A percentile compares a stretch with the other conserved stretches of the same genome.
phyloP scores from a whole-genome alignment of 495 filamentous ascomycete species.

The Penicillium fimorum region DNA sequence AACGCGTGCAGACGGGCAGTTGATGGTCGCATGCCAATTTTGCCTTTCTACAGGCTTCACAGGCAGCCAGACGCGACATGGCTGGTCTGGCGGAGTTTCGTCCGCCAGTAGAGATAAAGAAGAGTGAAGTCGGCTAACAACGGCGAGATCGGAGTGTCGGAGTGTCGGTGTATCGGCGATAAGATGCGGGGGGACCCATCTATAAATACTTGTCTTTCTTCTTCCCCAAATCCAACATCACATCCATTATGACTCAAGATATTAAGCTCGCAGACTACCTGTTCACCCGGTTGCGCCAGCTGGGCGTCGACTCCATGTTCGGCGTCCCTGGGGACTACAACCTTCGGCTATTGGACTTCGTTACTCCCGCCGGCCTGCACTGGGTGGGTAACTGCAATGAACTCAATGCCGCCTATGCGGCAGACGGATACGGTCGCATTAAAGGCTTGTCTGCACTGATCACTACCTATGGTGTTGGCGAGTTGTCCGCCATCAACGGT shows the following conservation, averaged over 20 bases:
- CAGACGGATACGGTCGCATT: slow-evolving; percentile 76
- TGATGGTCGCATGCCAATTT: slow-evolving; percentile 45
- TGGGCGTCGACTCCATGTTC: slow-evolving; percentile 66
- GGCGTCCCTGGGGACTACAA: slow-evolving; percentile 78
- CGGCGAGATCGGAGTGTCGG: slow-evolving; percentile 16
- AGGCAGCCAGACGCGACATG: slow-evolving; percentile 34
- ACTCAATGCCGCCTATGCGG: slow-evolving; percentile 80
- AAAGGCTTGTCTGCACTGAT: slow-evolving; percentile 70
- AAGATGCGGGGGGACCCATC: slow-evolving; percentile 19
- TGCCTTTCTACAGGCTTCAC: slow-evolving; percentile 42
- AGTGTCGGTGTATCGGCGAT: slow-evolving; percentile 20
- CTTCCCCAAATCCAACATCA: neutral
- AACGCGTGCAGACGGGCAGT: slow-evolving; percentile 41
- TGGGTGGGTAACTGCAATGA: slow-evolving; percentile 84
- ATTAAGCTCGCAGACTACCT: slow-evolving; percentile 57
- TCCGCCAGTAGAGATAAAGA: slow-evolving; percentile 12
- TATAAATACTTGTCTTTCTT: slow-evolving; percentile 16
- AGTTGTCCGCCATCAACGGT: slow-evolving; percentile 72
- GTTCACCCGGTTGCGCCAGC: slow-evolving; percentile 64
- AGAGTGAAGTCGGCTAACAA: slow-evolving; percentile 20
- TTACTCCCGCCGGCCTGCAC: slow-evolving; percentile 59
- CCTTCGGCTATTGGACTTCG: slow-evolving; percentile 64
- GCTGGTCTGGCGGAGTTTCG: slow-evolving; percentile 9
- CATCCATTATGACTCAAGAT: slow-evolving; percentile 14
- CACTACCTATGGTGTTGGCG: slow-evolving; percentile 80